Evolutionary conservation across 73 alveolate species (phyloP).

Genomic region (Paraurostyla sp.): DNA sequence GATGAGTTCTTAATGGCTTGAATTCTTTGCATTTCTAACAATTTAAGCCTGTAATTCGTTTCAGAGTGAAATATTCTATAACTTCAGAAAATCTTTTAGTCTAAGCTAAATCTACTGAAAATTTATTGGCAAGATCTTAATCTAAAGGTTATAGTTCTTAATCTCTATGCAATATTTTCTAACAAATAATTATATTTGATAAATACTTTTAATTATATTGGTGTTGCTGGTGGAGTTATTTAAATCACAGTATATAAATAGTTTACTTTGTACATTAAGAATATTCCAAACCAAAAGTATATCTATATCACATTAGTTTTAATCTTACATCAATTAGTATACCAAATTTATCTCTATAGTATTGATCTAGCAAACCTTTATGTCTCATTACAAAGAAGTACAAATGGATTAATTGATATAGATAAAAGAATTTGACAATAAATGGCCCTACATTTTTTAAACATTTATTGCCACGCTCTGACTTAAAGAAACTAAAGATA

Average conservation of each 20-base stretch:
- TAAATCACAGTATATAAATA: neutral
- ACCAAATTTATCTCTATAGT: neutral
- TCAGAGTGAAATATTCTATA: neutral
- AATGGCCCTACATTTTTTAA: slow-evolving; percentile 6
- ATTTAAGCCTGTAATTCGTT: neutral
- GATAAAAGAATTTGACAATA: neutral
- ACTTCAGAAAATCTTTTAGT: slow-evolving; percentile 12
- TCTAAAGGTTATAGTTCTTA: neutral
- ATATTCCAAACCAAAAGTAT: neutral
- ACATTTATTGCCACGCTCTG: slow-evolving; percentile 25
- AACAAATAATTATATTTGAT: neutral
- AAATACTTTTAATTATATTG: neutral
- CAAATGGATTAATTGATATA: slow-evolving; percentile 14
- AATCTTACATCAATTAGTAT: neutral
- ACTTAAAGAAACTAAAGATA: neutral
- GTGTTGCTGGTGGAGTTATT: neutral
- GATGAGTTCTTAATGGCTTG: slow-evolving; percentile 46
- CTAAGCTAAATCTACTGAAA: slow-evolving; percentile 1
- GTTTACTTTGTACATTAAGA: neutral
- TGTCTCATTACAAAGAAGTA: neutral
- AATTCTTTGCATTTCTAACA: slow-evolving; percentile 31
- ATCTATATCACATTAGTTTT: neutral
- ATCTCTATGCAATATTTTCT: neutral
- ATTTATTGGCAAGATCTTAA: neutral
- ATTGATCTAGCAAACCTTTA: neutral